phyloP scores from a whole-genome alignment of 768 basidiomycete genomes.

The Baorangia bicolor region DNA sequence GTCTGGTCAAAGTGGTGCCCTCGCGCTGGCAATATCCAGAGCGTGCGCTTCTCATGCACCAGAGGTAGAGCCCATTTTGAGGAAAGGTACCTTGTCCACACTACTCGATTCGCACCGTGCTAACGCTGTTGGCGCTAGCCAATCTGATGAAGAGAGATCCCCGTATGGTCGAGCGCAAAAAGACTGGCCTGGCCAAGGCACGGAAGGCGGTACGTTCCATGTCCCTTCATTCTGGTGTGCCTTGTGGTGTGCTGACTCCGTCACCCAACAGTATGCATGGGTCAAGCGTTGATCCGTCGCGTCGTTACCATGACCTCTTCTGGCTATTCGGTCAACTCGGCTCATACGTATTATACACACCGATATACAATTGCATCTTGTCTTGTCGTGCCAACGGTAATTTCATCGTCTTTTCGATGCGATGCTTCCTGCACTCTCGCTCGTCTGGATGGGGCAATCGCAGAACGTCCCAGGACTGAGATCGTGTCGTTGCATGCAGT shows the following conservation, averaged over 20 bases:
- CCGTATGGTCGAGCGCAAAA: slow-evolving; percentile 98
- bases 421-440: too few species aligned
- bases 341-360: background rate
- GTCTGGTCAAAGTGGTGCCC: slow-evolving; percentile 90
- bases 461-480: too few species aligned
- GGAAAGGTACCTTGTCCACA: slow-evolving; percentile 52
- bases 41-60: slow-evolving; percentile 73
- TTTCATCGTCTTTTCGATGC: background rate
- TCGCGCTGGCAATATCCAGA: slow-evolving; percentile 74
- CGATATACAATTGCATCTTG: background rate
- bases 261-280: slow-evolving; percentile 72
- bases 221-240: background rate
- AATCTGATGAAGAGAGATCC: slow-evolving; percentile 89
- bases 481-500: too few species aligned
- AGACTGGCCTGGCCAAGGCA: slow-evolving; percentile 90
- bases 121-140: slow-evolving; percentile 44
- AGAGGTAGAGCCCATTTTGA: slow-evolving; percentile 60
- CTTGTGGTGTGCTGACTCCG: slow-evolving; percentile 5
- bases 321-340: background rate
- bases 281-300: slow-evolving; percentile 78
- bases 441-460: too few species aligned
- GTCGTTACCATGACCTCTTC: background rate
- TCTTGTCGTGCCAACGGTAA: background rate
- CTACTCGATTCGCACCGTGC: background rate
- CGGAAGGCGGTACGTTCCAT: slow-evolving; percentile 77